These are phyloP conservation scores for Mucor piriformis DNA, from an alignment of 371 early-diverging fungal genomes.

Conservation along the genomic window DNA sequence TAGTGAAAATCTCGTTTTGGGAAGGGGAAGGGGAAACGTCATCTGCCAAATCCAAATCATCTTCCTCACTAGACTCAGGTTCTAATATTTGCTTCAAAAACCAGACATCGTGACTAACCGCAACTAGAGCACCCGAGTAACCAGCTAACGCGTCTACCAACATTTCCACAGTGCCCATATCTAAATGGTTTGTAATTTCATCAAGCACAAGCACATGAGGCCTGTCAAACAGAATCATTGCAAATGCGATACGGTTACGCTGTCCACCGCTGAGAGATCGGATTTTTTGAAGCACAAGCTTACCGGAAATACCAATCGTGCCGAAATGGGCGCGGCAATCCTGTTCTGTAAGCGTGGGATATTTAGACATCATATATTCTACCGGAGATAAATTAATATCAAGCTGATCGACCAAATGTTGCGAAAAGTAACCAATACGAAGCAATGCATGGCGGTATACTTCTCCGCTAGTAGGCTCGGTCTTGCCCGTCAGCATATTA, in stretches of 20 bases:
- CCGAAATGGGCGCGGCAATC: slow-evolving; percentile 70
- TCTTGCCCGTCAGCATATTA: slow-evolving; percentile 68
- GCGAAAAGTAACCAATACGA: slow-evolving; percentile 79
- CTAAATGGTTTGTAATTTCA: slow-evolving; percentile 86
- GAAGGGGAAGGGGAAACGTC: not conserved
- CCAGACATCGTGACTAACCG: slow-evolving; percentile 78
- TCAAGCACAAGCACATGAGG: slow-evolving; percentile 84
- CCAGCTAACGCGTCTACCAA: slow-evolving; percentile 62
- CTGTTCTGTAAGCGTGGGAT: slow-evolving; percentile 56
- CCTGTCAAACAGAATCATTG: slow-evolving; percentile 58
- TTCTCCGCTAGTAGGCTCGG: slow-evolving; percentile 58
- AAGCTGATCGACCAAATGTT: slow-evolving; percentile 74
- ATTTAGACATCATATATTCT: slow-evolving; percentile 46
- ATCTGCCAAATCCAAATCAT: slow-evolving; percentile 29
- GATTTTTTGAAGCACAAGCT: slow-evolving; percentile 54
- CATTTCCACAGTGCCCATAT: slow-evolving; percentile 75
- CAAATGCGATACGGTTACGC: slow-evolving; percentile 74
- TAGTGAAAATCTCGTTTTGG: slow-evolving; percentile 33
- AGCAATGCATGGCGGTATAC: slow-evolving; percentile 62
- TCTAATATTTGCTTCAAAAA: slow-evolving; percentile 68
- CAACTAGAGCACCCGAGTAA: slow-evolving; percentile 65
- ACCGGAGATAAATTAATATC: slow-evolving; percentile 54
- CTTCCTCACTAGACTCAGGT: slow-evolving; percentile 32
- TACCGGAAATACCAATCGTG: slow-evolving; percentile 67
- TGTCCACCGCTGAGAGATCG: slow-evolving; percentile 74